phyloP scores from a whole-genome alignment of 768 basidiomycete genomes.

The Suillus variegatus region DNA sequence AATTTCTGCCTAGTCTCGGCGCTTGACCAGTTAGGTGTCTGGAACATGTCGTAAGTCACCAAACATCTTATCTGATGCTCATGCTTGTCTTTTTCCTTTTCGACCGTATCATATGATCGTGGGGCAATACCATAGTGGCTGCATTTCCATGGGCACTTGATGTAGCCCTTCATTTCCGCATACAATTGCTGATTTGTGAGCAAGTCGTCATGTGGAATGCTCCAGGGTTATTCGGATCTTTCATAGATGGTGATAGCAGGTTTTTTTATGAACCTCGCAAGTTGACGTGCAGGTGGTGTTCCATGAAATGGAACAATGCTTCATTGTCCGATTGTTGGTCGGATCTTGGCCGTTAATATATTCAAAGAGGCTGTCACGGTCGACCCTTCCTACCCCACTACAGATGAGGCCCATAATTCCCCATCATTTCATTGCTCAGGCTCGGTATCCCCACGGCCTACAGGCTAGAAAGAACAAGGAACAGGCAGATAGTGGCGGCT shows the following conservation, averaged over 20 bases:
- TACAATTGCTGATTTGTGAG: neutral
- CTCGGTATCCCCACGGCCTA: too few species aligned
- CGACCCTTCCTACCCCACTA: neutral
- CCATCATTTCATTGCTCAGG: neutral
- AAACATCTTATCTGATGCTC: neutral
- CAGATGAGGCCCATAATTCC: neutral
- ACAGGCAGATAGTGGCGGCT: neutral
- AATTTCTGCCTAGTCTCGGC: neutral
- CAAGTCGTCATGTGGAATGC: neutral
- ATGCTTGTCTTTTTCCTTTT: neutral
- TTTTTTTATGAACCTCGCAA: neutral
- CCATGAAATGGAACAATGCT: too few species aligned
- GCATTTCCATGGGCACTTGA: neutral
- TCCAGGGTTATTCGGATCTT: constrained; percentile 1
- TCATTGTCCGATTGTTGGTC: too few species aligned
- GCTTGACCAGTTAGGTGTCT: neutral
- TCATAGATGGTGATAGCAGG: neutral
- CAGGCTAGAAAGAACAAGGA: neutral
- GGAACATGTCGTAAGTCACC: neutral
- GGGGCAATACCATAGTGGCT: neutral
- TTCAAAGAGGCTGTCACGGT: too few species aligned
- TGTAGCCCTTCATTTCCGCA: neutral
- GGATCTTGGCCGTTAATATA: too few species aligned
- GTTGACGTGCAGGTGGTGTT: neutral
- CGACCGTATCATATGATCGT: neutral